Percentiles rank a stretch among this genome's conserved stretches.
Conservation (phyloP, 345 rosid species). For the Excoecaria agallocha region DNA sequence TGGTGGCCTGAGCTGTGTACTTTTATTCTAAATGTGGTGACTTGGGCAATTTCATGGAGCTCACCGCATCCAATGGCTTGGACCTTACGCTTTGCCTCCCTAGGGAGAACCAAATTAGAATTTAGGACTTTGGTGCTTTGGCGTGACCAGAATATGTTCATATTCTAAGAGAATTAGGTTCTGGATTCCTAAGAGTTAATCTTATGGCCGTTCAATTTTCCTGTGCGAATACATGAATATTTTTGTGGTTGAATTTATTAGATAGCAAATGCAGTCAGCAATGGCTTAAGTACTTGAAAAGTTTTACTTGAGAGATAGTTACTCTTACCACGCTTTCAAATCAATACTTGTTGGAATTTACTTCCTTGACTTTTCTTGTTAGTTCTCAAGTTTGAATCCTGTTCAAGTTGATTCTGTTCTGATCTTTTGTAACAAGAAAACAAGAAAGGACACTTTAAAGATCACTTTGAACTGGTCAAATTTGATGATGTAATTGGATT, state of each 20-base stretch:
- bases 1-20: not conserved
- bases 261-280: not conserved
- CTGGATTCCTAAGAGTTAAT: not conserved
- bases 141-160: not conserved
- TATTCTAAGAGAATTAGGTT: slow-evolving; percentile 3
- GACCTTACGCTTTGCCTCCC: not conserved
- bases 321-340: not conserved
- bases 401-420: no score
- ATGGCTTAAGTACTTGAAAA: not conserved
- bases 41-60: slow-evolving; percentile 9
- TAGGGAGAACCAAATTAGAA: not conserved
- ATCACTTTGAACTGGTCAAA: no score
- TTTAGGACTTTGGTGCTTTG: slow-evolving; percentile 10
- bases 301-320: no score
- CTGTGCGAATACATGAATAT: not conserved
- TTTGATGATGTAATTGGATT: no score
- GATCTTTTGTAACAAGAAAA: no score
- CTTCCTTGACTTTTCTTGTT: no score
- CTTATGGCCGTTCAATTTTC: not conserved
- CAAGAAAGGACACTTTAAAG: no score
- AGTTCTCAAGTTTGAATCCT: no score
- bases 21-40: not conserved
- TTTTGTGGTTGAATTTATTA: not conserved
- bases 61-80: slow-evolving; percentile 10
- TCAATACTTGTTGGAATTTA: not conserved